phyloP scores from a whole-genome alignment of 768 basidiomycete genomes.

The Galerina marginata region DNA sequence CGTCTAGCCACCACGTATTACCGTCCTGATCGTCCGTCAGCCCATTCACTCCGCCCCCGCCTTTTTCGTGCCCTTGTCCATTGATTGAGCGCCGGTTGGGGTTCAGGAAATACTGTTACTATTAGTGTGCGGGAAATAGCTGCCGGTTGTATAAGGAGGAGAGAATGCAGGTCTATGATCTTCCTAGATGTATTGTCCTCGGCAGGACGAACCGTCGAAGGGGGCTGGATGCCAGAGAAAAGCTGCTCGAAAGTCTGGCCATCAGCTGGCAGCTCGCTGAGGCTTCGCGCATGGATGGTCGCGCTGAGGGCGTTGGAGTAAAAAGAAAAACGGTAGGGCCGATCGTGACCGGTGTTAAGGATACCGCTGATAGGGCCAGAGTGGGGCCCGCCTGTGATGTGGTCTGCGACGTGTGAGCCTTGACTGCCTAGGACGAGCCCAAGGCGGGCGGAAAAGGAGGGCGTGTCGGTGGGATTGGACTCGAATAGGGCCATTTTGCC shows the following conservation, averaged over 20 bases:
- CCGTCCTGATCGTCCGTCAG: conserved; percentile 16
- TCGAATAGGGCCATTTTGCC: conserved; percentile 96
- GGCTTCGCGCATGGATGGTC: conserved; percentile 92
- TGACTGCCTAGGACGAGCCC: conserved; percentile 32
- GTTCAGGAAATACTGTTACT: neutral
- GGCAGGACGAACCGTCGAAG: neutral
- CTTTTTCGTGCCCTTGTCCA: conserved; percentile 19
- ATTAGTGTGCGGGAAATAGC: conserved; percentile 15
- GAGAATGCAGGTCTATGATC: conserved; percentile 12
- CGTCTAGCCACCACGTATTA: conserved; percentile 97
- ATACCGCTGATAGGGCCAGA: conserved; percentile 37
- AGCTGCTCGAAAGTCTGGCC: conserved; percentile 93
- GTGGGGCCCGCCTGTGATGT: conserved; percentile 31
- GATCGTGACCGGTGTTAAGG: conserved; percentile 67
- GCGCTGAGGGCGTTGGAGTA: conserved; percentile 92
- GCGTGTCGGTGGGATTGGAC: conserved; percentile 51
- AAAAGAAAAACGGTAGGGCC: conserved; percentile 98
- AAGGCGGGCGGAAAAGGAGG: conserved; percentile 49
- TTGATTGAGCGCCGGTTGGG: conserved; percentile 1
- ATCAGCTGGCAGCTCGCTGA: conserved; percentile 93
- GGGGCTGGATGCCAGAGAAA: conserved; percentile 60
- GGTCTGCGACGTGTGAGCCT: conserved; percentile 21
- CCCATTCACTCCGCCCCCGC: conserved; percentile 49
- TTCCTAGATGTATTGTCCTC: conserved; percentile 1
- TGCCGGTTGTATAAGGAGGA: conserved; percentile 19